Evolutionary conservation across 176 grass and related monocot genomes (phyloP), one percentile per base, ranked within the genome.

Genomic region (Alloteropsis semialata): DNA sequence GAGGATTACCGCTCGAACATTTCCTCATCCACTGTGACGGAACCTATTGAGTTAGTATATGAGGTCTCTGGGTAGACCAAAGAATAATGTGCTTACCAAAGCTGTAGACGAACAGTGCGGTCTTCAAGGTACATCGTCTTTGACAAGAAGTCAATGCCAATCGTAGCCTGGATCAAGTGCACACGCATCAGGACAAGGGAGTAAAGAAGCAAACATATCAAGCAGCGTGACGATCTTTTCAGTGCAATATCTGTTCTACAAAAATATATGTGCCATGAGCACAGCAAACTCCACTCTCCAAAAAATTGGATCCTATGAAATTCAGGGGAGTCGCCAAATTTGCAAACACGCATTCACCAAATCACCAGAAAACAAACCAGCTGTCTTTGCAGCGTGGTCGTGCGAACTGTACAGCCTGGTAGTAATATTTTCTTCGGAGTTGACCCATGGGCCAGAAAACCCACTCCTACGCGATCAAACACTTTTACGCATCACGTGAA

Each of bases 41-140:
- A 84, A 33, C 17, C 27, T 46, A 43, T 36, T 27, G 14, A 5
- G 0, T 17, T 43, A n/a, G n/a, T n/a, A 59, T 21, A 29, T 50
- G 24, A n/a, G n/a, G n/a, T 70, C 29, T 79, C 37, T 22, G 18
- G 42, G 65, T 41, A 67, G 28, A 41, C 32, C 74, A 57, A 22
- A 45, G 27, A 62, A 65, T 55, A n/a, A 69, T 19, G 2, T 7
- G 55, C 66, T 93, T 67, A 92, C 90, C 90, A 92, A 22, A 92
- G 86, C 70, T 92, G 90, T 64, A 92, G 21, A 59, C 90, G 86
- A 55, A 92, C 87, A 24, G 87, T 92, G 17, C 83, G 83, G 42
- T 92, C 90, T 87, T 92, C 90, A 41, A 92, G 81, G 50, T 92
- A 92, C 90, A 92, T 89, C 21, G 90, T 92, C 53, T 92, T 92